Evolutionary conservation across 352 stramenopile species (phyloP).

Genomic region (Peronospora farinosa): DNA sequence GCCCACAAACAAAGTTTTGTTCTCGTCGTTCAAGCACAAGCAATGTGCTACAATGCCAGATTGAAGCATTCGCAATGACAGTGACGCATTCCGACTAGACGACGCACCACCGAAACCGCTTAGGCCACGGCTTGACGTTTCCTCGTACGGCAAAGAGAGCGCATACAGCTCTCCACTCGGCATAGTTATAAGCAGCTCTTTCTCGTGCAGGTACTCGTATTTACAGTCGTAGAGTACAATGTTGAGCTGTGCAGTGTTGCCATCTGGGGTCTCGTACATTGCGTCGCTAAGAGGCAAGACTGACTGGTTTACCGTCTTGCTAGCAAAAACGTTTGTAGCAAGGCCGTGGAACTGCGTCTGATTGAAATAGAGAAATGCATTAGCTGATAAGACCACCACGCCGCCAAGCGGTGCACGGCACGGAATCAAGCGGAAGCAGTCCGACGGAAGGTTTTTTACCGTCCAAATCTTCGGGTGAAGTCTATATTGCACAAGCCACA

Average conservation of each 20-base stretch:
- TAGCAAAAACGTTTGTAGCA: conserved; percentile 63
- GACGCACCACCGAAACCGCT: conserved; percentile 24
- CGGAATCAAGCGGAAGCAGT: conserved; percentile 69
- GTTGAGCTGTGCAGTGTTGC: conserved; percentile 44
- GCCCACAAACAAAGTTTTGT: conserved; percentile 74
- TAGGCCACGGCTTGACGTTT: conserved; percentile 32
- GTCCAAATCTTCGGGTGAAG: conserved; percentile 86
- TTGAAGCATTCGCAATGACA: conserved; percentile 53
- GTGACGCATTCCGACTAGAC: conserved; percentile 23
- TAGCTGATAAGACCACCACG: conserved; percentile 68
- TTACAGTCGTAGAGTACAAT: conserved; percentile 63
- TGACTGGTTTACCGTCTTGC: conserved; percentile 65
- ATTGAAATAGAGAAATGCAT: conserved; percentile 85
- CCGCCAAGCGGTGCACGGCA: conserved; percentile 67
- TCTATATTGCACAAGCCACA: conserved; percentile 6
- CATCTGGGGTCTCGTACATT: conserved; percentile 52
- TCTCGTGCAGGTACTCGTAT: conserved; percentile 59
- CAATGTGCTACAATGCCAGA: conserved; percentile 47
- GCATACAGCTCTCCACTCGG: conserved; percentile 55
- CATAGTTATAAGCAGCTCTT: conserved; percentile 62
- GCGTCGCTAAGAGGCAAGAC: conserved; percentile 62
- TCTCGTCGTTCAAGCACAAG: conserved; percentile 51
- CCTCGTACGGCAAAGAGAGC: conserved; percentile 57
- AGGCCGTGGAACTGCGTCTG: conserved; percentile 81
- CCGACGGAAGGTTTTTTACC: conserved; percentile 71